Conservation (phyloP, 2,329 filamentous ascomycete species). For the Colletotrichum ledebouriae region DNA sequence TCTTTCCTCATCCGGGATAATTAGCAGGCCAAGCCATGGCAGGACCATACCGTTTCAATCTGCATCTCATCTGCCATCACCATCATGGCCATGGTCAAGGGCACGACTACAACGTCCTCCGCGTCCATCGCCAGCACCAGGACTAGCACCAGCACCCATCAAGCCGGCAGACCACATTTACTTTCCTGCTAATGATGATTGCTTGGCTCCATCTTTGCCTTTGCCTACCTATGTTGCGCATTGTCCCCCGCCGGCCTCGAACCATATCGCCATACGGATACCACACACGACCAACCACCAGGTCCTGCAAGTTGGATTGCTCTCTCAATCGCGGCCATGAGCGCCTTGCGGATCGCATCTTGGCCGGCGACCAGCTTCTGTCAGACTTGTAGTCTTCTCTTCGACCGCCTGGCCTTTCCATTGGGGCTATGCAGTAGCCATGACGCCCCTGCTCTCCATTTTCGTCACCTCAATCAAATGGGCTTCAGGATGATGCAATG, state of each 20-base stretch:
- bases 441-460: not conserved
- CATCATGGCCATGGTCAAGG: not conserved
- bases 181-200: slow-evolving; percentile 4
- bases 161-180: slow-evolving; percentile 4
- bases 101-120: too few species aligned
- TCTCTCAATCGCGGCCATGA: not conserved
- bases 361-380: slow-evolving; percentile 9
- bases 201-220: not conserved
- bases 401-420: not conserved
- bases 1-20: slow-evolving; percentile 30
- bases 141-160: not conserved
- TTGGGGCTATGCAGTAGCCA: slow-evolving; percentile 3
- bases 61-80: slow-evolving; percentile 11
- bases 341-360: not conserved
- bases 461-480: slow-evolving; percentile 19
- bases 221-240: slow-evolving; percentile 12
- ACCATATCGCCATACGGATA: not conserved
- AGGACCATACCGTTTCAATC: not conserved
- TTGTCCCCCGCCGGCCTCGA: not conserved
- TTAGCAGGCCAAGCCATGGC: slow-evolving; percentile 17
- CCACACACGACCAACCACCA: too few species aligned
- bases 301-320: not conserved
- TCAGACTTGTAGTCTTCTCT: not conserved
- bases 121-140: not conserved
- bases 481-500: slow-evolving; percentile 25